Conservation (phyloP, 768 basidiomycete genomes). For the Hygrocybe punicea region DNA sequence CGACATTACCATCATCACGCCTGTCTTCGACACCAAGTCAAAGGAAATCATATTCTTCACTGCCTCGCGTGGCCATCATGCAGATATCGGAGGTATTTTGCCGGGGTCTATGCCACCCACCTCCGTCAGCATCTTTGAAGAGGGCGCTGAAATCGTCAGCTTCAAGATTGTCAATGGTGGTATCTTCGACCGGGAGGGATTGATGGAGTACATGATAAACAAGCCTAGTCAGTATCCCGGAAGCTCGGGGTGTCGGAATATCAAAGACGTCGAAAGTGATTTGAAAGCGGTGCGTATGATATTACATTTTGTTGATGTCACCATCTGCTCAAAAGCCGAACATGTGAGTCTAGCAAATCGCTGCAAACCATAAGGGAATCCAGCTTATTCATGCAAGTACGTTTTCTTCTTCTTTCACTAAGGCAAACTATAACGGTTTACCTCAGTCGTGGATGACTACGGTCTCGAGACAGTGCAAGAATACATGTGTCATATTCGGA, state of each 20-base stretch:
- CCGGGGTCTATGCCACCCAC: constrained; percentile 97
- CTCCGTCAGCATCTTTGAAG: constrained; percentile 85
- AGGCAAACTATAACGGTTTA: constrained; percentile 8
- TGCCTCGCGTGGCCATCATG: constrained; percentile 91
- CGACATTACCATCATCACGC: constrained; percentile 92
- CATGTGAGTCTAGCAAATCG: constrained; percentile 66
- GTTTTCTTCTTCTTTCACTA: constrained; percentile 17
- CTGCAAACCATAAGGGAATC: constrained; percentile 89
- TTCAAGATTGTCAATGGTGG: constrained; percentile 89
- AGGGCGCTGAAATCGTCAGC: constrained; percentile 86
- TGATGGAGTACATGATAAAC: constrained; percentile 78
- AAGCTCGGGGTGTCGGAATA: constrained; percentile 82
- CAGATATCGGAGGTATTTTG: constrained; percentile 88
- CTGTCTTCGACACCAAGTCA: constrained; percentile 68
- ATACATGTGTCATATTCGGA: constrained; percentile 89
- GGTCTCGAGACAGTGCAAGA: constrained; percentile 82
- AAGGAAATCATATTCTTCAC: constrained; percentile 88
- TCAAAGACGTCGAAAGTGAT: constrained; percentile 88
- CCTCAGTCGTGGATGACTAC: constrained; percentile 80
- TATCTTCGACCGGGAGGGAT: constrained; percentile 69
- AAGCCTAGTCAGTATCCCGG: constrained; percentile 79
- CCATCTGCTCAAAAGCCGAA: constrained; percentile 1
- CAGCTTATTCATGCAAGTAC: constrained; percentile 77
- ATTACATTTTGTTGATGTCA: not conserved
- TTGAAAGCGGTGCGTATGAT: constrained; percentile 67